These are phyloP conservation scores for Lachnellula subtilissima DNA, from an alignment of 2,329 filamentous ascomycete species.

Conservation along the genomic window DNA sequence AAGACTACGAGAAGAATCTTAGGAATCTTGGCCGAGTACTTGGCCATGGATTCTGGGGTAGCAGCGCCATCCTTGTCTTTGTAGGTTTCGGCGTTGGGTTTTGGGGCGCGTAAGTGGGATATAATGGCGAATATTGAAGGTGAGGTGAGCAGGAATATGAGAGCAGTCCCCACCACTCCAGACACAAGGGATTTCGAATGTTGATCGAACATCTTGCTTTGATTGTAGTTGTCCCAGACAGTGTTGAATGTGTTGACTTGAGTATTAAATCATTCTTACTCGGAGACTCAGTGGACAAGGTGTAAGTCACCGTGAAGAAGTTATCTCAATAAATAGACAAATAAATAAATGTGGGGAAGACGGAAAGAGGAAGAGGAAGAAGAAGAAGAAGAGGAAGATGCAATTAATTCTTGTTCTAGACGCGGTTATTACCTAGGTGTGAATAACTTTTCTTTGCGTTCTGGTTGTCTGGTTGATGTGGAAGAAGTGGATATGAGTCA, in stretches of 20 bases:
- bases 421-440: too few relatives aligned
- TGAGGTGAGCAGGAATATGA: constrained; percentile 35
- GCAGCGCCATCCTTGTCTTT: constrained; percentile 66
- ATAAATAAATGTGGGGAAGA: background rate
- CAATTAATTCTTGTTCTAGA: background rate
- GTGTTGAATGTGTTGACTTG: too few relatives aligned
- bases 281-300: too few relatives aligned
- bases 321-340: too few relatives aligned
- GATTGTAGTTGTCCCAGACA: background rate
- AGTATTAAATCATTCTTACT: too few relatives aligned
- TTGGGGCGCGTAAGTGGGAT: constrained; percentile 31
- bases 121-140: constrained; percentile 35
- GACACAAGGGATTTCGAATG: constrained; percentile 22
- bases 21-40: constrained; percentile 56
- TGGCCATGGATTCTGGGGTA: constrained; percentile 55
- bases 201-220: constrained; percentile 58
- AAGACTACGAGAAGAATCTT: constrained; percentile 51
- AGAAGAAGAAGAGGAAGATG: too few relatives aligned
- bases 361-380: background rate
- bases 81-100: constrained; percentile 45
- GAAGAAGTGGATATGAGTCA: background rate
- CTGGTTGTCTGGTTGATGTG: background rate
- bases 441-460: background rate
- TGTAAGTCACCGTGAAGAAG: too few relatives aligned
- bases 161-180: constrained; percentile 29